phyloP scores from a whole-genome alignment of 2,329 filamentous ascomycete species.

The Penicillium italicum region DNA sequence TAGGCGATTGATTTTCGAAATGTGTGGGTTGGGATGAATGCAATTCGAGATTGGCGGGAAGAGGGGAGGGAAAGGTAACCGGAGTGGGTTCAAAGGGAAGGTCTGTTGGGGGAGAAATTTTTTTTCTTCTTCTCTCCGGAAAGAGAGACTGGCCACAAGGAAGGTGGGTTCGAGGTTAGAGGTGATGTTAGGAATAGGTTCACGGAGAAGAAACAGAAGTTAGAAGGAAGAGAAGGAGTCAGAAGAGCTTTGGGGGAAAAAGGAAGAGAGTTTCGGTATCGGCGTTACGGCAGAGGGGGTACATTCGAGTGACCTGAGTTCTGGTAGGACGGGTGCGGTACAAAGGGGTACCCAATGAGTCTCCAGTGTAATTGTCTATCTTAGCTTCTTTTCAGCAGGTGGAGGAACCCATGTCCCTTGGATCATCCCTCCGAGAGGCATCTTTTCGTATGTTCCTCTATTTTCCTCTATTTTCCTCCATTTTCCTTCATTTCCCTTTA shows the following conservation, averaged over 20 bases:
- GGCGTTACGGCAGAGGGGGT: slow-evolving; percentile 12
- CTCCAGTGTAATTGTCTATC: slow-evolving; percentile 15
- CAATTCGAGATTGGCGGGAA: slow-evolving; percentile 7
- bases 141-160: slow-evolving; percentile 9
- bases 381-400: slow-evolving; percentile 21
- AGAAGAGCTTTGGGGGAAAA: slow-evolving; percentile 11
- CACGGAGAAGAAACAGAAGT: slow-evolving; percentile 1
- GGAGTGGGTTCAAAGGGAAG: not conserved
- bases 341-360: slow-evolving; percentile 3
- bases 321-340: slow-evolving; percentile 2
- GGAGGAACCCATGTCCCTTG: slow-evolving; percentile 18
- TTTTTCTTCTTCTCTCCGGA: not conserved
- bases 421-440: slow-evolving; percentile 11
- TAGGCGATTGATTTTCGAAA: slow-evolving; percentile 6
- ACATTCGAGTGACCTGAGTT: slow-evolving; percentile 5
- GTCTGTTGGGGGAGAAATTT: not conserved
- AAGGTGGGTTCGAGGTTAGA: slow-evolving; percentile 4
- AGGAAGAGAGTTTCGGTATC: slow-evolving; percentile 13
- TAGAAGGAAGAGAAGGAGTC: not conserved
- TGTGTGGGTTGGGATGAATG: not conserved
- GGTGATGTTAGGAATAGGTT: not conserved
- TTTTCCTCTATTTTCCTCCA: not conserved
- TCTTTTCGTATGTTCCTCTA: not conserved
- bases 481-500: not conserved
- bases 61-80: slow-evolving; percentile 3